Evolutionary conservation across 2,329 filamentous ascomycete species (phyloP).

Genomic region (Blastomyces parvus): DNA sequence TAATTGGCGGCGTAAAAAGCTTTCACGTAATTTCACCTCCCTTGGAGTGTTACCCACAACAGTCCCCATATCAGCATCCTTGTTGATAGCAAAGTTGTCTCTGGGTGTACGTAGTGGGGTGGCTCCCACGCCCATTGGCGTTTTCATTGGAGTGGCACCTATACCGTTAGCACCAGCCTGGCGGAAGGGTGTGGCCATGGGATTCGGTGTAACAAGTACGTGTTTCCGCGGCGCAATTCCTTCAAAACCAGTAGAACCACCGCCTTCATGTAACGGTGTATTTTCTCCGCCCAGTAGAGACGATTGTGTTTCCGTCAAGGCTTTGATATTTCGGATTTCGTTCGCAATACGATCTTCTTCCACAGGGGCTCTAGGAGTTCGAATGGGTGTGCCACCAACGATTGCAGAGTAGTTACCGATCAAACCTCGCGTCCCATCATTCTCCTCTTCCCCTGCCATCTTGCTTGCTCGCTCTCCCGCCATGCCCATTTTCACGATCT

Average conservation of each 20-base stretch:
- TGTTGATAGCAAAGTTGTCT: conserved; percentile 77
- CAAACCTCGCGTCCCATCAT: conserved; percentile 72
- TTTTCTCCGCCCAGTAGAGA: conserved; percentile 91
- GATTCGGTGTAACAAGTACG: conserved; percentile 82
- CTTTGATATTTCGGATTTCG: conserved; percentile 87
- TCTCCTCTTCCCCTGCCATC: conserved; percentile 67
- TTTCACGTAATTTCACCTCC: conserved; percentile 63
- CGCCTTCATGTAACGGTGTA: conserved; percentile 72
- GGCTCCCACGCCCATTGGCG: conserved; percentile 57
- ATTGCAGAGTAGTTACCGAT: conserved; percentile 79
- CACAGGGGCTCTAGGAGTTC: conserved; percentile 80
- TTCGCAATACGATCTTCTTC: conserved; percentile 95
- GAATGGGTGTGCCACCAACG: conserved; percentile 73
- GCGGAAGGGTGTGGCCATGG: conserved; percentile 80
- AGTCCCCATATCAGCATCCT: conserved; percentile 55
- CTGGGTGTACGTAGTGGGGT: conserved; percentile 83
- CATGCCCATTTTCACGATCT: conserved; percentile 98
- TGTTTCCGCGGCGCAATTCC: conserved; percentile 73
- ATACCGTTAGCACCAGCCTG: conserved; percentile 49
- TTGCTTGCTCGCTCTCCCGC: conserved; percentile 75
- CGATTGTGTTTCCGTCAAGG: conserved; percentile 86
- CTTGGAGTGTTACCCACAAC: conserved; percentile 64
- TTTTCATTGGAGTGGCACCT: conserved; percentile 55
- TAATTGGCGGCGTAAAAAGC: conserved; percentile 60
- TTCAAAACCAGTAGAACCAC: conserved; percentile 77